Conservation (phyloP, 257 asterid genomes). For the Solanum arcanum region DNA sequence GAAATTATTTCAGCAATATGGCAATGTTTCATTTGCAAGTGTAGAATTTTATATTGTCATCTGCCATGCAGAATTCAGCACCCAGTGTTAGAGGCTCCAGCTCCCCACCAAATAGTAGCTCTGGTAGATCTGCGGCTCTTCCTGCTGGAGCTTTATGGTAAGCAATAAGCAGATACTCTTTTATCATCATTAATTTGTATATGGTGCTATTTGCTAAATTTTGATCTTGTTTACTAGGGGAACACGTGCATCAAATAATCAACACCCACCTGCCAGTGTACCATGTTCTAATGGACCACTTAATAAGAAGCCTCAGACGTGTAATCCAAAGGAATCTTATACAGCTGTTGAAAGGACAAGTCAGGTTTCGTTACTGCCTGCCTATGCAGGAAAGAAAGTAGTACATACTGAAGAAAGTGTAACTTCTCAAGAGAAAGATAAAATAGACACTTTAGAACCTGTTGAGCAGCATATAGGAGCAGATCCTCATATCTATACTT, state of each 20-base stretch:
- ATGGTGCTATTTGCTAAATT: background rate
- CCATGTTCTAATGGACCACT: conserved; percentile 27
- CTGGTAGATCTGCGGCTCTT: conserved; percentile 78
- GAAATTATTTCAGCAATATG: background rate
- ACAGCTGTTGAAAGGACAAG: conserved; percentile 37
- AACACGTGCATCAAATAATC: conserved; percentile 50
- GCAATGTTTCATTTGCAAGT: background rate
- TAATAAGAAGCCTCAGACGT: conserved; percentile 26
- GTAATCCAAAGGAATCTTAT: conserved; percentile 23
- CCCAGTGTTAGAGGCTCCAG: conserved; percentile 18
- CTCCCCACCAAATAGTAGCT: conserved; percentile 77
- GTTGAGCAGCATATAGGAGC: conserved; percentile 12
- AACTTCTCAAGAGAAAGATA: conserved; percentile 20
- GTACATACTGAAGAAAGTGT: conserved; percentile 23
- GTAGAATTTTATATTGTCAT: background rate
- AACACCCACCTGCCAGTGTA: conserved; percentile 25
- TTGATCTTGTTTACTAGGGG: conserved; percentile 52
- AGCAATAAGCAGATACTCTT: background rate
- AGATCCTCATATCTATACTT: conserved; percentile 18
- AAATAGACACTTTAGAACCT: conserved; percentile 16
- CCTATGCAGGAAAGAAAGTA: conserved; percentile 34
- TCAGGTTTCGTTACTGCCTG: conserved; percentile 23
- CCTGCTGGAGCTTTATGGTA: conserved; percentile 97
- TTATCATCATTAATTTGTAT: background rate
- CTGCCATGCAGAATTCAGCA: conserved; percentile 25